Evolutionary conservation across 129 eudicot species (phyloP).

Genomic region (Oenanthe sinensis): DNA sequence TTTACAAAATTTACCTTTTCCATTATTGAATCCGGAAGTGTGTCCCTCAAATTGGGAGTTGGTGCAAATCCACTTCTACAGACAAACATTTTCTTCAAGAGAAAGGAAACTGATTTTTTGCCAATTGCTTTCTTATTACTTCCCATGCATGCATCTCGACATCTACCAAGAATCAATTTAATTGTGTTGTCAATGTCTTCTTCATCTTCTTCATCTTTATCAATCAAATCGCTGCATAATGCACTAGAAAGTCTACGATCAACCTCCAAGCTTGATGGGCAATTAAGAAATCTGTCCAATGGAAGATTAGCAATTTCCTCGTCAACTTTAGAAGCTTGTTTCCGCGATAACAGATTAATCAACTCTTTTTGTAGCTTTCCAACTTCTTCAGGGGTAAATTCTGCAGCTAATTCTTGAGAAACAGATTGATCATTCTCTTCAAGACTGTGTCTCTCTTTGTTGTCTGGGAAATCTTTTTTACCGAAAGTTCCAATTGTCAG

Average conservation of each 20-base stretch:
- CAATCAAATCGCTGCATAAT: slow-evolving; percentile 42
- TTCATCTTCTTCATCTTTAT: slow-evolving; percentile 47
- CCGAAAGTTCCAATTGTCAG: slow-evolving; percentile 90
- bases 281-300: slow-evolving; percentile 88
- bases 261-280: slow-evolving; percentile 97
- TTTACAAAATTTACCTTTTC: slow-evolving; percentile 55
- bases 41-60: slow-evolving; percentile 68
- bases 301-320: slow-evolving; percentile 60
- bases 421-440: slow-evolving; percentile 29
- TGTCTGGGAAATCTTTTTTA: slow-evolving; percentile 31
- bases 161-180: slow-evolving; percentile 74
- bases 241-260: slow-evolving; percentile 62
- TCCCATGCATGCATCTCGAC: slow-evolving; percentile 80
- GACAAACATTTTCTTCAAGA: slow-evolving; percentile 80
- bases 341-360: slow-evolving; percentile 55
- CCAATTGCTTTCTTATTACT: slow-evolving; percentile 56
- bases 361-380: slow-evolving; percentile 70
- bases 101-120: slow-evolving; percentile 68
- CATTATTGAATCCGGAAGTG: slow-evolving; percentile 86
- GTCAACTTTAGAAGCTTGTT: slow-evolving; percentile 46
- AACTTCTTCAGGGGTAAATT: slow-evolving; percentile 91
- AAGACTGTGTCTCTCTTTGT: slow-evolving; percentile 27
- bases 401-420: slow-evolving; percentile 67
- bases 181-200: slow-evolving; percentile 85
- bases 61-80: slow-evolving; percentile 74